These are phyloP conservation scores for Takashimella koratensis DNA, from an alignment of 1,284 basidiomycete genomes.

Conservation along the genomic window DNA sequence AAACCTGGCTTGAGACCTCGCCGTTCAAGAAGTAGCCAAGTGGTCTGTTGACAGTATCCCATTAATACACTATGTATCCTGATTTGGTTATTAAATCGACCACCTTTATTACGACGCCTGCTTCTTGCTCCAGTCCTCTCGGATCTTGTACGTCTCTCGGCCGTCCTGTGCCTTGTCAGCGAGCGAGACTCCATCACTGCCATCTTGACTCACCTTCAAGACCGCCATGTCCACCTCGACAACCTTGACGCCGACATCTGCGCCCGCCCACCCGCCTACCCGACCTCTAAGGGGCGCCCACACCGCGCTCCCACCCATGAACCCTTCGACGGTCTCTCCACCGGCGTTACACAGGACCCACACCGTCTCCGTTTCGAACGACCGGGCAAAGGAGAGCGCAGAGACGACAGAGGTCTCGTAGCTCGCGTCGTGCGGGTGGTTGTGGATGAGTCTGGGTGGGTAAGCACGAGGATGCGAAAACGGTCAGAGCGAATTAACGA, in stretches of 20 bases:
- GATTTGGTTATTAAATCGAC: too few species aligned
- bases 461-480: not conserved
- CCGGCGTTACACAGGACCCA: conserved; percentile 47
- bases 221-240: conserved; percentile 31
- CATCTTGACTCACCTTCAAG: conserved; percentile 22
- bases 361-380: conserved; percentile 44
- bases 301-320: conserved; percentile 42
- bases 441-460: conserved; percentile 17
- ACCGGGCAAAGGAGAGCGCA: conserved; percentile 32
- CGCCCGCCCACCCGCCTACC: conserved; percentile 17
- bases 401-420: conserved; percentile 38
- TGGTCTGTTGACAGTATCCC: too few species aligned
- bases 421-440: conserved; percentile 22
- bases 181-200: not conserved
- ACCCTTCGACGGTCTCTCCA: conserved; percentile 26
- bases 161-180: conserved; percentile 14
- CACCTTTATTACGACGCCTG: not conserved
- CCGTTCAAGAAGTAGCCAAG: not conserved
- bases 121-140: conserved; percentile 23
- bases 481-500: not conserved
- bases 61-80: too few species aligned
- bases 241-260: conserved; percentile 16
- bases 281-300: conserved; percentile 39
- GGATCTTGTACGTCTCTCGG: conserved; percentile 37
- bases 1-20: not conserved